These are phyloP conservation scores for Cyathus striatus DNA, from an alignment of 768 basidiomycete genomes.

Conservation along the genomic window DNA sequence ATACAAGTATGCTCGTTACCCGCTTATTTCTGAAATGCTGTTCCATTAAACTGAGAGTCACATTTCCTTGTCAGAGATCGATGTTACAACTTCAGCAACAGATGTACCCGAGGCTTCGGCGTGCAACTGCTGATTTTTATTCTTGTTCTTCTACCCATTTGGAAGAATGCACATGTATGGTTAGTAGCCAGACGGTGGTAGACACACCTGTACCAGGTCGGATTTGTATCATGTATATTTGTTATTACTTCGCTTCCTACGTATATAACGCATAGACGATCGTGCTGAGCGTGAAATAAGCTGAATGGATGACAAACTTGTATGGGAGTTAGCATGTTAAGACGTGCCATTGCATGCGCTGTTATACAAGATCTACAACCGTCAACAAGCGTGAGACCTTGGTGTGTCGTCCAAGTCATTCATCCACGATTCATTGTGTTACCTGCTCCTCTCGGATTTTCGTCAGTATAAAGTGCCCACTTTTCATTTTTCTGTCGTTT, in stretches of 20 bases:
- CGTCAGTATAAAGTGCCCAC: conserved; percentile 87
- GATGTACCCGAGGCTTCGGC: conserved; percentile 84
- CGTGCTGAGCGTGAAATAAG: too few species aligned
- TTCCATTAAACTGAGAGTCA: conserved; percentile 3
- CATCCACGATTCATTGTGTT: conserved; percentile 95
- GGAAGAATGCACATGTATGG: too few species aligned
- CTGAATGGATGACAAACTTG: too few species aligned
- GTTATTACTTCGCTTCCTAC: background rate
- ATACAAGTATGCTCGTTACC: conserved; percentile 37
- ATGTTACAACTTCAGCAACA: conserved; percentile 69
- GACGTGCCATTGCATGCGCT: too few species aligned
- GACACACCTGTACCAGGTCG: background rate
- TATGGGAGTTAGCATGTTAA: too few species aligned
- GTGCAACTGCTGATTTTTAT: conserved; percentile 63
- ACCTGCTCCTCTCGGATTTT: conserved; percentile 85
- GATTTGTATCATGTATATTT: background rate
- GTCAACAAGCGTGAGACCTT: too few species aligned
- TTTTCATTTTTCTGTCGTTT: conserved; percentile 83
- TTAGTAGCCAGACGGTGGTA: too few species aligned
- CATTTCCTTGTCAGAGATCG: conserved; percentile 64
- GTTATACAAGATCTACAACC: too few species aligned
- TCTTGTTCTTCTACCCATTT: background rate
- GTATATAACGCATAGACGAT: background rate
- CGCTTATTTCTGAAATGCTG: background rate
- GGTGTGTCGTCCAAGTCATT: too few species aligned